Conservation (phyloP, 805 yeast species). For the Starmerella lactis-condensi region DNA sequence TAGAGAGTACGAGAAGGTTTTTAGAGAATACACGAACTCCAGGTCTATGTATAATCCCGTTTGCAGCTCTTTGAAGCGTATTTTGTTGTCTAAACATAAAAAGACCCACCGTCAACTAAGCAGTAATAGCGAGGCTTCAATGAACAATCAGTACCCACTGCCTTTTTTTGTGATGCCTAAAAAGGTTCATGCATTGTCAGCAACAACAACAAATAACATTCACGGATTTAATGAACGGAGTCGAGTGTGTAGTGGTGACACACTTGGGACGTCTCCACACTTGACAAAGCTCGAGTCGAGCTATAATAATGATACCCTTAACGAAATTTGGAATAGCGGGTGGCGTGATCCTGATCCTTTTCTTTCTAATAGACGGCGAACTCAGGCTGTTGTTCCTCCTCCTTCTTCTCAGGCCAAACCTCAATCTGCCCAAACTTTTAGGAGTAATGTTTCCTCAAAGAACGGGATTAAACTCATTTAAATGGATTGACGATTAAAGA, state of each 20-base stretch:
- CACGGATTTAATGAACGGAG: conserved; percentile 11
- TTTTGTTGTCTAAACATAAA: background rate
- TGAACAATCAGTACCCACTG: conserved; percentile 2
- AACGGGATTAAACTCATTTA: no score
- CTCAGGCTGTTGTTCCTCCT: no score
- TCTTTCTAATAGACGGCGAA: no score
- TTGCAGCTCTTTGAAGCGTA: conserved; percentile 7
- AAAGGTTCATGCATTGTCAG: conserved; percentile 13
- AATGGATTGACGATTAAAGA: no score
- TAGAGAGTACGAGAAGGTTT: conserved; percentile 13
- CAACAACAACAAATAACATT: conserved; percentile 16
- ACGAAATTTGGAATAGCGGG: background rate
- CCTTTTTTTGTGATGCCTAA: conserved; percentile 8
- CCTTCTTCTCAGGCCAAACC: no score
- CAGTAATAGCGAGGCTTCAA: background rate
- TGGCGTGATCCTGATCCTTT: no score
- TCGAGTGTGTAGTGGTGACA: no score
- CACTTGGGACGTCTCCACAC: no score
- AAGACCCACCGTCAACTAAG: background rate
- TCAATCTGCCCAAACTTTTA: no score
- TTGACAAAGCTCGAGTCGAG: no score
- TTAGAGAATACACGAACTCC: conserved; percentile 13
- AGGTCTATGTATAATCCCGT: conserved; percentile 14
- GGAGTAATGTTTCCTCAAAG: no score
- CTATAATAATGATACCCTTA: background rate